Evolutionary conservation across 306 rosid genomes (phyloP), one percentile per base, ranked within the genome.

Genomic region (Hippophae rhamnoides): DNA sequence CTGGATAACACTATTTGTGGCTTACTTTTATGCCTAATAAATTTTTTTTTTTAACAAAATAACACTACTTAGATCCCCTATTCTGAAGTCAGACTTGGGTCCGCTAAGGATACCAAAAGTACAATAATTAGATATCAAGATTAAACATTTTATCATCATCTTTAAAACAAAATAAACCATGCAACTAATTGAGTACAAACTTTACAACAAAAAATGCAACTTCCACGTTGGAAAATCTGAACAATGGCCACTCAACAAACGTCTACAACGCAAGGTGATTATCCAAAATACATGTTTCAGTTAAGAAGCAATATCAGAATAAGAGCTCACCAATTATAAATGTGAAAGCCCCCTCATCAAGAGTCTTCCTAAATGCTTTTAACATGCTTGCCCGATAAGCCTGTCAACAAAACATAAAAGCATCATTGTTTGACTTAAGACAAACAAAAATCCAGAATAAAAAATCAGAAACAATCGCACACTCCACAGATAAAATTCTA

Each of bases 331-430:
- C 99, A n/a, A 92, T 92, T 72, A 92, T 75, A 64, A 88, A 88
- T 79, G 94, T 84, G 80, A 83, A 92, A 70, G 38, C 82, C 62
- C 90, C 88, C 79, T 92, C 96, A 69, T 92, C 96, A 8, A 92
- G 84, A 68, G 92, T 92, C 89, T 82, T 92, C 82, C 74, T 88
- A 81, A 92, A 92, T 70, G 95, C 89, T 77, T 86, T 92, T 81
- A 92, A 77, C 99, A 92, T 92, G 89, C 99, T 92, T 60, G 77
- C 78, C 56, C 93, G 84, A 72, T 92, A 92, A 58, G 94, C 95
- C 99, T 92, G 80, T 56, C 66, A 61, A 54, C 38, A 54, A 60
- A 64, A 41, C 38, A 57, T 47, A 48, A 70, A 7, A 47, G 60
- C 62, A 67, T 31, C 48, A 66, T 31, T 3, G 43, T 18, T 23